Conservation (phyloP, 495 filamentous ascomycete species). For the Lasiosphaeria ovina region DNA sequence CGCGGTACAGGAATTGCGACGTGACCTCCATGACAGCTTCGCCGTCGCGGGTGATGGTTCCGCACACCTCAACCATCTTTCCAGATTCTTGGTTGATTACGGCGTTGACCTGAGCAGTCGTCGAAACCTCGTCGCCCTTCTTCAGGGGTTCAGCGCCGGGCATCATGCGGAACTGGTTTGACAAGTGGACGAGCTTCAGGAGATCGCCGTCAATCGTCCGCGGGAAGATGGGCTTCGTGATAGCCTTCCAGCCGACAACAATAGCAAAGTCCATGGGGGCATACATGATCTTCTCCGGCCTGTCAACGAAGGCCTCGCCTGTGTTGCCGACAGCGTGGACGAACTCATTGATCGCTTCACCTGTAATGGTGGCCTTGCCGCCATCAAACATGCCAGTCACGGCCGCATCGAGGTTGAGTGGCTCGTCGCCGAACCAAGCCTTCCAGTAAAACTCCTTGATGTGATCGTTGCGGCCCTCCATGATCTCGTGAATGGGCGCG, state of each 20-base stretch:
- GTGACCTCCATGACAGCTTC: constrained; percentile 96
- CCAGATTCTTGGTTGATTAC: constrained; percentile 97
- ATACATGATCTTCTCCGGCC: constrained; percentile 89
- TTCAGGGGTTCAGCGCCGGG: constrained; percentile 91
- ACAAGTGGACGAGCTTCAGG: constrained; percentile 90
- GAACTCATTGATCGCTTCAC: constrained; percentile 93
- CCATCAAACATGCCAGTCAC: constrained; percentile 87
- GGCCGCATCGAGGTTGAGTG: constrained; percentile 75
- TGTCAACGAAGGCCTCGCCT: constrained; percentile 96
- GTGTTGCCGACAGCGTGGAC: constrained; percentile 98
- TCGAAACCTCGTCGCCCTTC: constrained; percentile 89
- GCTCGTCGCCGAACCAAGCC: constrained; percentile 90
- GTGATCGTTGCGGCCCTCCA: constrained; percentile 88
- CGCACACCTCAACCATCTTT: constrained; percentile 99
- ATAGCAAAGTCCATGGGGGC: constrained; percentile 99
- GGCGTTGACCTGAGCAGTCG: constrained; percentile 93
- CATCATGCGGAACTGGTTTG: constrained; percentile 97
- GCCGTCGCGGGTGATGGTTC: constrained; percentile 85
- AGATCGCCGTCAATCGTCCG: constrained; percentile 91
- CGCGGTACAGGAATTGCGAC: constrained; percentile 95
- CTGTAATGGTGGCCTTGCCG: constrained; percentile 79
- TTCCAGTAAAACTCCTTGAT: constrained; percentile 99
- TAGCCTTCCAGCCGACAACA: constrained; percentile 97
- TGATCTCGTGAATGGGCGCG: constrained; percentile 91
- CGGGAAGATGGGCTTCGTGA: constrained; percentile 98